Evolutionary conservation across 2,329 filamentous ascomycete genomes (phyloP).

Genomic region (Curvularia sp.): DNA sequence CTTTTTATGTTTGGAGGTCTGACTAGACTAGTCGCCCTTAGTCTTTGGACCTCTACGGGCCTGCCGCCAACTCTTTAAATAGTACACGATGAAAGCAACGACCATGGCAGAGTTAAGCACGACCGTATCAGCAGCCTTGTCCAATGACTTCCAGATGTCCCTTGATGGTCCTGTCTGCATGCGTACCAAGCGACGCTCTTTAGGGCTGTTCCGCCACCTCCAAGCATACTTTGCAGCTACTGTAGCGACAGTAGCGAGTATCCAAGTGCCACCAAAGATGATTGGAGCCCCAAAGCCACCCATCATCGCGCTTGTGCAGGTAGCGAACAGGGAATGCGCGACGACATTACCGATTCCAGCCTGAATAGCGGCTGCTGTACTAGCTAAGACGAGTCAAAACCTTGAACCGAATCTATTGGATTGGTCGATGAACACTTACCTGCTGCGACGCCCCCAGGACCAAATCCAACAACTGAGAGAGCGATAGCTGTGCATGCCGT

Average conservation of each 20-base stretch:
- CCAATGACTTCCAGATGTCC: no score
- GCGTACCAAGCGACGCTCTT: not conserved
- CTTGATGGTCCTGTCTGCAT: no score
- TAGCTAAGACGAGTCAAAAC: constrained; percentile 22
- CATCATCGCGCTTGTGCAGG: constrained; percentile 37
- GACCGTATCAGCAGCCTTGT: not conserved
- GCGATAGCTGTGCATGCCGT: constrained; percentile 4
- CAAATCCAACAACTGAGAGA: constrained; percentile 14
- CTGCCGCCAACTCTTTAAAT: not conserved
- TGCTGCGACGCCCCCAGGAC: constrained; percentile 4
- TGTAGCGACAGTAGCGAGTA: not conserved
- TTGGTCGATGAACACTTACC: not conserved
- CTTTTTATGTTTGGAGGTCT: no score
- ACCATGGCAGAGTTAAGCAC: not conserved
- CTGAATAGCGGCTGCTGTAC: constrained; percentile 34
- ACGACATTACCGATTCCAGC: constrained; percentile 29
- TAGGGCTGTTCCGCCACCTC: not conserved
- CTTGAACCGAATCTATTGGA: not conserved
- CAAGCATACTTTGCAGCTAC: not conserved
- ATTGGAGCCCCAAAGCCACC: constrained; percentile 27
- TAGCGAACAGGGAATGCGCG: constrained; percentile 32
- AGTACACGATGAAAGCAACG: not conserved
- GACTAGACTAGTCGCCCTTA: not conserved
- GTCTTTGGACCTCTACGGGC: not conserved
- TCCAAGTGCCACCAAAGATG: constrained; percentile 19